Base-by-base conservation (phyloP, 768 basidiomycete genomes). In the Leucosporidium creatinivorum region DNA sequence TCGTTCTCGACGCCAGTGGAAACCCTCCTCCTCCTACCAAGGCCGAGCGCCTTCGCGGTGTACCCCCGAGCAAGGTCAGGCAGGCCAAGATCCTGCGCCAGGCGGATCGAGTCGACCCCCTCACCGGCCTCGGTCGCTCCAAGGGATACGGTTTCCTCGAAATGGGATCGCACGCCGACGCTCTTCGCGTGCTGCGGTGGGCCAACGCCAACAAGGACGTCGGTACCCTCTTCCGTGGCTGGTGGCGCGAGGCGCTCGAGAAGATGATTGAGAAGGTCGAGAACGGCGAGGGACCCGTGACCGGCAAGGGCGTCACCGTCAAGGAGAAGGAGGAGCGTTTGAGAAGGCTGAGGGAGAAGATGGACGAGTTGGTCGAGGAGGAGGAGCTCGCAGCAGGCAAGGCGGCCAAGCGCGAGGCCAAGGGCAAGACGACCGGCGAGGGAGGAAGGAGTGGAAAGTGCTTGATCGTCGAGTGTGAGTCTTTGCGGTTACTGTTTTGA, bases 131-230 rank as follows among this genome's bases (percentile, higher is more conserved):
- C 74, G 91, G 91, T 1, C 84, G 87, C 62, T 90, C 88, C 74
- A 91, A 89, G 77, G 94, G 96, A 1, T 99, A 97, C 74, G 96
- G 94, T 15, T 98, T 99, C 80, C 75, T 98, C 39, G 94, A 98
- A 80, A 84, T 96, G 84, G 80, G 85, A 58, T 84, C 81, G 31
- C 96, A 99, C 73, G 85, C 87, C 8, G 91, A 98, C 76, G 92
- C 94, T 9, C 80, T 99, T 28, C 87, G 89, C 30, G 87, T 97
- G 8, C 79, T 98, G 55, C 84, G 96, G 44, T 98, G 91, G 91
- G 88, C 89, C 31, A 99, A 98, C 80, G 93, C 91, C 76, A 93
- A 96, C 76, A 79, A 84, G 1, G 84, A 82, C 5, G 83, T 89
- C 0, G 83, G 81, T 2, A 73, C 77, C 8, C 79, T 97, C 65